Evolutionary conservation across 2,329 filamentous ascomycete genomes (phyloP).

Genomic region (Albophoma yamanashiensis): DNA sequence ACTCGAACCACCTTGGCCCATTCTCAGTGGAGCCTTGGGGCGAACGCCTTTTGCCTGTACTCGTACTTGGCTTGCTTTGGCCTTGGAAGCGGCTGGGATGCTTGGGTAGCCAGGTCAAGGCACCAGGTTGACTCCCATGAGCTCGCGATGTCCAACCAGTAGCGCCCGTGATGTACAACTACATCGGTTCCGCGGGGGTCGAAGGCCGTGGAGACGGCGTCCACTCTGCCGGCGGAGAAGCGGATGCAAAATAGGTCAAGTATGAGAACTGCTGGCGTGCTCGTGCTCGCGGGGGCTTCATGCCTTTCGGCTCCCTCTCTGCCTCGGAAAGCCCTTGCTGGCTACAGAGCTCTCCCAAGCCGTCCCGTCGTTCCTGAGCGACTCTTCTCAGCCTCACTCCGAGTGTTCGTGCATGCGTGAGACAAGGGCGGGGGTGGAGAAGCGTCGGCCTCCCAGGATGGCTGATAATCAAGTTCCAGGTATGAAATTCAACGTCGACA

Average conservation of each 20-base stretch:
- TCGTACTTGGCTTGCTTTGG: too few species aligned
- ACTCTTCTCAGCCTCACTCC: not conserved
- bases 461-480: not conserved
- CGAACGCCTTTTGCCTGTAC: too few species aligned
- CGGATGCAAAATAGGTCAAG: not conserved
- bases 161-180: not conserved
- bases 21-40: not conserved
- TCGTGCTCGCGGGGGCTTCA: not conserved
- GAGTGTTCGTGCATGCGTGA: not conserved
- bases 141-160: too few species aligned
- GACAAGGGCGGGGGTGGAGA: not conserved
- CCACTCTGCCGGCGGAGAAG: not conserved
- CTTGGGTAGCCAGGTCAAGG: too few species aligned
- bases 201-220: not conserved
- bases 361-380: not conserved
- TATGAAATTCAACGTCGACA: not conserved
- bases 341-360: not conserved
- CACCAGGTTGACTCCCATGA: too few species aligned
- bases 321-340: not conserved
- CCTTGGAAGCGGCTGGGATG: not conserved
- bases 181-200: not conserved
- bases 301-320: not conserved
- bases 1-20: not conserved
- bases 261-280: not conserved
- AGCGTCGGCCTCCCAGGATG: not conserved